These are phyloP conservation scores for Scutellaria galericulata DNA, from an alignment of 257 asterid genomes.

Conservation along the genomic window DNA sequence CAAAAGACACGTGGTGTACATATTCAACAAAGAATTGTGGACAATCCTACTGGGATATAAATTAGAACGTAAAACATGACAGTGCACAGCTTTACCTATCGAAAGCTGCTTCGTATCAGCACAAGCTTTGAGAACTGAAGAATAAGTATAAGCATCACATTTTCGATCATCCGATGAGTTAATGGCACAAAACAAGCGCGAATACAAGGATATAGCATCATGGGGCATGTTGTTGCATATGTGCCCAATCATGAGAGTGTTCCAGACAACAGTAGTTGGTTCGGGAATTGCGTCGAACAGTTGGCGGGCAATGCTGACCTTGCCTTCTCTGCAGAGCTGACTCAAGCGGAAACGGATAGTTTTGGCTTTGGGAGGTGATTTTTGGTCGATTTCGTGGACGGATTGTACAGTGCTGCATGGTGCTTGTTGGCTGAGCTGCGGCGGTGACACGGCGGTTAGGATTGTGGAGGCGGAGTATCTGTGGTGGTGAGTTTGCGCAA, in stretches of 20 bases:
- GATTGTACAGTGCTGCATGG: conserved; percentile 37
- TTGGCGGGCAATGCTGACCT: conserved; percentile 69
- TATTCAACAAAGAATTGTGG: conserved; percentile 77
- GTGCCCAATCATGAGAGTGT: conserved; percentile 80
- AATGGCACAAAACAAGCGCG: conserved; percentile 48
- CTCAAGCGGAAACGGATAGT: conserved; percentile 85
- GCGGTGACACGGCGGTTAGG: conserved; percentile 37
- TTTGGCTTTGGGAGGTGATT: conserved; percentile 46
- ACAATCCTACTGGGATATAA: conserved; percentile 72
- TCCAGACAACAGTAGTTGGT: conserved; percentile 89
- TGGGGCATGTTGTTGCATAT: conserved; percentile 69
- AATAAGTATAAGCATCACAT: conserved; percentile 76
- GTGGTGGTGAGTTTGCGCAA: conserved; percentile 52
- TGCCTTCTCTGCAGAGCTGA: conserved; percentile 71
- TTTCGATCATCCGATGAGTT: conserved; percentile 33
- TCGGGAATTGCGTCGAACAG: conserved; percentile 85
- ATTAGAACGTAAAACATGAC: conserved; percentile 69
- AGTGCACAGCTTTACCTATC: conserved; percentile 77
- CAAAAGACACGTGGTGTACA: conserved; percentile 67
- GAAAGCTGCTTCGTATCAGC: conserved; percentile 64
- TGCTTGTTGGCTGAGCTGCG: conserved; percentile 34
- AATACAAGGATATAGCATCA: conserved; percentile 72
- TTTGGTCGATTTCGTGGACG: conserved; percentile 23
- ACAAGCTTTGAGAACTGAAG: conserved; percentile 87
- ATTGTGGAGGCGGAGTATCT: conserved; percentile 36